Evolutionary conservation across 306 rosid species (phyloP).

Genomic region (Trifolium pratense): DNA sequence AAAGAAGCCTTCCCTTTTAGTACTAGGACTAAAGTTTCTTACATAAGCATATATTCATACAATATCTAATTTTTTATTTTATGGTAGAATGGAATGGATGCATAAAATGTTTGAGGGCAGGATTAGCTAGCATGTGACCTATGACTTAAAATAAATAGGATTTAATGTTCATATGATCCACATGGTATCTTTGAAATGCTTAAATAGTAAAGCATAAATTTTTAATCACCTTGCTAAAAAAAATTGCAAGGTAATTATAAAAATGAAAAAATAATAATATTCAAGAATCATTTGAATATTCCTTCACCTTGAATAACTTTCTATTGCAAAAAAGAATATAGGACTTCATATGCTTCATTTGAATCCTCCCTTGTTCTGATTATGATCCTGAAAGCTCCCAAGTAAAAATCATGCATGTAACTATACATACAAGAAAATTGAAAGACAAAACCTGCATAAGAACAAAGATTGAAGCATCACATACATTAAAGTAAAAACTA

Average conservation of each 20-base stretch:
- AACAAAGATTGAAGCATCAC: background rate
- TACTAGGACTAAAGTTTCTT: slow-evolving; percentile 31
- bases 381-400: slow-evolving; percentile 42
- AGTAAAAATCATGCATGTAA: slow-evolving; percentile 39
- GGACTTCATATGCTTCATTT: slow-evolving; percentile 35
- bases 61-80: slow-evolving; percentile 5
- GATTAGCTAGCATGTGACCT: slow-evolving; percentile 8
- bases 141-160: slow-evolving; percentile 11
- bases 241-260: slow-evolving; percentile 29
- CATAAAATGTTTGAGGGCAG: slow-evolving; percentile 6
- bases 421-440: slow-evolving; percentile 44
- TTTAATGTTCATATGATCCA: slow-evolving; percentile 25
- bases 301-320: slow-evolving; percentile 45
- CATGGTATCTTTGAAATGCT: slow-evolving; percentile 4
- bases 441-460: slow-evolving; percentile 58
- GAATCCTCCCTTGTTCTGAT: slow-evolving; percentile 25
- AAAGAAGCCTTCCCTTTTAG: slow-evolving; percentile 9
- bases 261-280: background rate
- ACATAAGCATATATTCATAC: slow-evolving; percentile 9
- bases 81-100: slow-evolving; percentile 16
- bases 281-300: slow-evolving; percentile 11
- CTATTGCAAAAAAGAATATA: slow-evolving; percentile 24
- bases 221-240: slow-evolving; percentile 27
- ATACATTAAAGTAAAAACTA: background rate
- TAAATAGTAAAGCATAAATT: background rate